Conservation (phyloP, 164 flowering plant species). For the Kingdonia uniflora region DNA sequence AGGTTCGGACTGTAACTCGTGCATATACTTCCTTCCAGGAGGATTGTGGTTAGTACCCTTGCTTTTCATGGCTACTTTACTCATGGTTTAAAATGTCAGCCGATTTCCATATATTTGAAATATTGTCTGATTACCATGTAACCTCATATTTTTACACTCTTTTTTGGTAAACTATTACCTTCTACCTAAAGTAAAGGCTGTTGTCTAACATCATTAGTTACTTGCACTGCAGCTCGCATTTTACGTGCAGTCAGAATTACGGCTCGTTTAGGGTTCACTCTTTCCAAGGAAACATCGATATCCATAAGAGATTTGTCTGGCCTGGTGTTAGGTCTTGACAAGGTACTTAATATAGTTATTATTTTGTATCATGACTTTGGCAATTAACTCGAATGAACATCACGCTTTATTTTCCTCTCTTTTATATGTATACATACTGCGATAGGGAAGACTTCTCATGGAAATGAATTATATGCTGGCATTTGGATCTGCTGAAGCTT, state of each 20-base stretch:
- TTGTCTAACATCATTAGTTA: not conserved
- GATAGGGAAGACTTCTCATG: constrained; percentile 64
- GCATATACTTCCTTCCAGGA: constrained; percentile 64
- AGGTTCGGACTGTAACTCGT: constrained; percentile 83
- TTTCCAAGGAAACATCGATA: constrained; percentile 13
- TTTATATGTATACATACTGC: constrained; percentile 1
- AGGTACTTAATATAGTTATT: constrained; percentile 34
- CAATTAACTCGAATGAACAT: not conserved
- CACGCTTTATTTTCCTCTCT: constrained; percentile 1
- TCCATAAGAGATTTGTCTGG: constrained; percentile 39
- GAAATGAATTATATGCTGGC: constrained; percentile 96
- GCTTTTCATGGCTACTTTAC: not conserved
- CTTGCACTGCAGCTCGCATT: constrained; percentile 65
- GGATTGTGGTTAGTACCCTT: constrained; percentile 69
- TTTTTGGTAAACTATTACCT: too few species aligned
- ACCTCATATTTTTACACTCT: too few species aligned
- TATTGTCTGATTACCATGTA: too few species aligned
- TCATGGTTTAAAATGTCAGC: too few species aligned
- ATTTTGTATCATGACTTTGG: not conserved
- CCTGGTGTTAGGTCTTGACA: constrained; percentile 56
- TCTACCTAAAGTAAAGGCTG: not conserved
- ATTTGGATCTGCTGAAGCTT: constrained; percentile 94
- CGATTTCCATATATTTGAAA: too few species aligned
- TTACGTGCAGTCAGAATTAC: constrained; percentile 84
- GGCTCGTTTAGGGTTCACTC: constrained; percentile 71